Percentiles rank a stretch among this genome's conserved stretches.
Evolutionary conservation across 176 grass and related monocot genomes (phyloP).

Genomic region (Olyra latifolia): DNA sequence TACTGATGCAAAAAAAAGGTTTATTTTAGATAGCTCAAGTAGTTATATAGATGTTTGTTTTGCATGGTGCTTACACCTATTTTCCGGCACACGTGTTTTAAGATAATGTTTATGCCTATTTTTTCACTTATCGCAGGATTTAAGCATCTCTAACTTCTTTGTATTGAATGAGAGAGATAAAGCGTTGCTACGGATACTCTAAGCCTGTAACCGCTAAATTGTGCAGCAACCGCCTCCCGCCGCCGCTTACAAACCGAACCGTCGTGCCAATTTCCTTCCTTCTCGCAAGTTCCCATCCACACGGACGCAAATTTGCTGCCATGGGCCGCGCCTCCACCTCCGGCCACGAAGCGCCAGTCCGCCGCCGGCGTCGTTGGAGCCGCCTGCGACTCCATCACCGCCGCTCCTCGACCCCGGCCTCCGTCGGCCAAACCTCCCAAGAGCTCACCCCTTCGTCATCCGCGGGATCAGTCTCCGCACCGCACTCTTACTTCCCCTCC

Average conservation of each 20-base stretch:
- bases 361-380: not conserved
- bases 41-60: too few species aligned
- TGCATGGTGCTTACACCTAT: too few species aligned
- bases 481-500: constrained; percentile 14
- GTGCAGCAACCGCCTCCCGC: not conserved
- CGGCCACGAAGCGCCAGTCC: not conserved
- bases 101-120: too few species aligned
- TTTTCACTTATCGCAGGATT: too few species aligned
- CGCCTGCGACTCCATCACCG: not conserved
- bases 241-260: not conserved
- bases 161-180: too few species aligned
- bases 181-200: too few species aligned
- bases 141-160: too few species aligned
- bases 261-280: not conserved
- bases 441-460: constrained; percentile 21
- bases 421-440: not conserved
- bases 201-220: too few species aligned
- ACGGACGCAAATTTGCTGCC: not conserved
- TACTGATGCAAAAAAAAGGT: too few species aligned
- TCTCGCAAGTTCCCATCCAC: not conserved
- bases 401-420: constrained; percentile 10
- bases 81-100: too few species aligned
- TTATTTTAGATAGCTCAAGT: too few species aligned
- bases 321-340: constrained; percentile 42
- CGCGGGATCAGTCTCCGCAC: constrained; percentile 7